Conservation (phyloP, 2,329 filamentous ascomycete genomes). For the Plectosphaerella plurivora region DNA sequence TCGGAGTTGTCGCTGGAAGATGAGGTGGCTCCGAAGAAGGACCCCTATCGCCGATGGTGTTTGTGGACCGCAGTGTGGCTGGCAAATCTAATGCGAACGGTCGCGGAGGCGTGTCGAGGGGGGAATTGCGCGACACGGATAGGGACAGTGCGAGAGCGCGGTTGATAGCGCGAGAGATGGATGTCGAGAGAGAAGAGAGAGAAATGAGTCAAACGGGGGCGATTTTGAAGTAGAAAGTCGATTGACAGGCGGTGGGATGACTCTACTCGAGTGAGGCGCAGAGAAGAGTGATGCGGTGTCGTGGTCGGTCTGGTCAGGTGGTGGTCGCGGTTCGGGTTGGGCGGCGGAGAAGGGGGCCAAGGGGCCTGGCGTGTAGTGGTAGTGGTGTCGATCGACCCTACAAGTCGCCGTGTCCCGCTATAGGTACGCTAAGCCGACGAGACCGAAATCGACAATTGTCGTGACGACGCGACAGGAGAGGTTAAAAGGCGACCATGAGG, state of each 20-base stretch:
- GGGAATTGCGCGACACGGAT: background rate
- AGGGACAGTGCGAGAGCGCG: background rate
- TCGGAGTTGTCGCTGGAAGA: constrained; percentile 9
- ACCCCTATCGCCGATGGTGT: constrained; percentile 24
- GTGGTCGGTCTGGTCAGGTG: background rate
- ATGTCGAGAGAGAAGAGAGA: background rate
- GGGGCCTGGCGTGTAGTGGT: background rate
- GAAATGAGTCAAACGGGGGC: no score
- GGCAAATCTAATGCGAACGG: background rate
- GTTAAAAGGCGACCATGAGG: constrained; percentile 11
- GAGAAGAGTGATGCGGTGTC: background rate
- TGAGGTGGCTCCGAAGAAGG: constrained; percentile 16
- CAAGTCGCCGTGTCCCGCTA: constrained; percentile 4
- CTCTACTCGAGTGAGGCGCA: background rate
- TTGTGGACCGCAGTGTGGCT: no score
- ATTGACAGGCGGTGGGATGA: background rate
- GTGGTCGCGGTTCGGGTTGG: background rate
- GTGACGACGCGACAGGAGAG: constrained; percentile 8
- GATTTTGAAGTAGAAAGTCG: no score
- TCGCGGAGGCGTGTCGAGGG: background rate
- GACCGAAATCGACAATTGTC: constrained; percentile 10
- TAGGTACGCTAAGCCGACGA: constrained; percentile 9
- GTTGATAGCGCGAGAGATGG: background rate
- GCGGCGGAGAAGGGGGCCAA: background rate
- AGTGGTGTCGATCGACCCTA: constrained; percentile 8